These are phyloP conservation scores for Arthrinium puccinioides DNA, from an alignment of 2,329 filamentous ascomycete genomes.

Conservation along the genomic window DNA sequence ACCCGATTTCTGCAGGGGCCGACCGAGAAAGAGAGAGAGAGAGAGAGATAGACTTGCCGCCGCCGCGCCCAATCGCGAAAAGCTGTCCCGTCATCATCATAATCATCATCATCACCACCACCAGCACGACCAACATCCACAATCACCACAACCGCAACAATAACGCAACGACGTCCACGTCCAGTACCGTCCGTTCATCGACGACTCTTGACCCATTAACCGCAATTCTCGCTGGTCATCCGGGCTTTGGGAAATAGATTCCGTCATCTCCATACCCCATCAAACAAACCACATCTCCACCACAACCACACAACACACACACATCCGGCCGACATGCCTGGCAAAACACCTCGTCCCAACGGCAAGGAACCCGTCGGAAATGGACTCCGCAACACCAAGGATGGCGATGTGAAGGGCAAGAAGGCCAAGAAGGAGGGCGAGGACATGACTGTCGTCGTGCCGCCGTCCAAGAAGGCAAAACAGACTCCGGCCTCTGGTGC, in stretches of 20 bases:
- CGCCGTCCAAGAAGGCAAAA: conserved; percentile 59
- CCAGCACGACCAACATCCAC: not conserved
- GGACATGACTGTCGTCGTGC: conserved; percentile 77
- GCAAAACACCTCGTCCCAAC: conserved; percentile 67
- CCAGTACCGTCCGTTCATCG: no score
- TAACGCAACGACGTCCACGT: no score
- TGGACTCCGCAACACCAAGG: conserved; percentile 57
- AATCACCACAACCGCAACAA: no score
- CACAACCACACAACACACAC: not conserved
- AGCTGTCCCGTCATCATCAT: not conserved
- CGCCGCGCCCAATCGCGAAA: not conserved
- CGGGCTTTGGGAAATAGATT: not conserved
- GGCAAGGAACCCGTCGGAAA: conserved; percentile 65
- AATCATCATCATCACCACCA: not conserved
- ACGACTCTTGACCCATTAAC: no score
- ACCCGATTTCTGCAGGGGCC: not conserved
- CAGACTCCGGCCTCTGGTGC: conserved; percentile 51
- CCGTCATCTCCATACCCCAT: not conserved
- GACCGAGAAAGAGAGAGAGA: not conserved
- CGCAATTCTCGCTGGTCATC: not conserved
- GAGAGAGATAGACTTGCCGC: not conserved
- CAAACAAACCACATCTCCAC: conserved; percentile 3
- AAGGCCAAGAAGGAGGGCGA: conserved; percentile 59
- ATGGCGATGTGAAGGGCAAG: conserved; percentile 54
- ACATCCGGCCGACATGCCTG: conserved; percentile 47